These are phyloP conservation scores for Mycena filopes DNA, from an alignment of 768 basidiomycete species.

Conservation along the genomic window DNA sequence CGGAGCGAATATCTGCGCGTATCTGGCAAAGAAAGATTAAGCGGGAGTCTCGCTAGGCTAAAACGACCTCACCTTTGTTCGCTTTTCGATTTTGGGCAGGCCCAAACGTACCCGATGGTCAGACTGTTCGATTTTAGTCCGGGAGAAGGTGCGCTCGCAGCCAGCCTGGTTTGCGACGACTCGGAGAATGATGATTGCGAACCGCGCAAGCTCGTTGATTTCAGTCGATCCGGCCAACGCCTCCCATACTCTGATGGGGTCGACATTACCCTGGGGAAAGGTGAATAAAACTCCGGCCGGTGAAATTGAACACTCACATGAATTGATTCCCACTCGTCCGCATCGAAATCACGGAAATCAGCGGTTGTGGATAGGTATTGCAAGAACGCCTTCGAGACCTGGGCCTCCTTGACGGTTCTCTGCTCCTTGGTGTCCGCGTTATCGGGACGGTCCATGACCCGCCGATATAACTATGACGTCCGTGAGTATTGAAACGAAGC, in stretches of 20 bases:
- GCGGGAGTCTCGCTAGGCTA: not conserved
- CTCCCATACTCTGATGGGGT: conserved; percentile 15
- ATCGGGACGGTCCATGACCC: no score
- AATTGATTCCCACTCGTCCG: not conserved
- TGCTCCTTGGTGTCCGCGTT: no score
- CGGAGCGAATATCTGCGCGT: not conserved
- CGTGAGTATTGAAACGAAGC: no score
- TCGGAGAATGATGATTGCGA: not conserved
- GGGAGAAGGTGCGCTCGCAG: conserved; percentile 13
- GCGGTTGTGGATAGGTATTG: conserved; percentile 1
- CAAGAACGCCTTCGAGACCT: not conserved
- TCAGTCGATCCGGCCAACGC: not conserved
- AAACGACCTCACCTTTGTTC: not conserved
- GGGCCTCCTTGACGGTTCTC: no score
- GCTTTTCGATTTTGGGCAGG: conserved; percentile 4
- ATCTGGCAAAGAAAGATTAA: not conserved
- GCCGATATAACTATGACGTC: no score
- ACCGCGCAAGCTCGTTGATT: conserved; percentile 1
- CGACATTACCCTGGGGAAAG: not conserved
- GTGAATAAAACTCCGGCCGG: not conserved
- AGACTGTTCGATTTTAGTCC: conserved; percentile 17
- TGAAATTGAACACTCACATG: not conserved
- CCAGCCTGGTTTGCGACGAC: conserved; percentile 18
- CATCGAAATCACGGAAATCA: conserved; percentile 16
- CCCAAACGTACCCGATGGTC: conserved; percentile 8